These are phyloP conservation scores for Neoscytalidium dimidiatum DNA, from an alignment of 2,329 filamentous ascomycete genomes.

Conservation along the genomic window DNA sequence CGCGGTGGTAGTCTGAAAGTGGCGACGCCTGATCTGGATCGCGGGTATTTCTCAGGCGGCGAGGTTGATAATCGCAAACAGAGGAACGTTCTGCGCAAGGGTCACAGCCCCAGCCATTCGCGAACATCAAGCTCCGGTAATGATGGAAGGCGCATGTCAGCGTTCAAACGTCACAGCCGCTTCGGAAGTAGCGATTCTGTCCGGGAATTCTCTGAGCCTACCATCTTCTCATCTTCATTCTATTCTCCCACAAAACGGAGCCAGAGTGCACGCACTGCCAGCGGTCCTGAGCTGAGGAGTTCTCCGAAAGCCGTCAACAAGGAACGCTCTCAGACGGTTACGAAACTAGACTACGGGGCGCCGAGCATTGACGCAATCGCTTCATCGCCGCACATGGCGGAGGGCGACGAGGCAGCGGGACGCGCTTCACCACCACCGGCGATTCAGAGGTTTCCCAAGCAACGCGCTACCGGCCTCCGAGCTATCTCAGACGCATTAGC, in stretches of 20 bases:
- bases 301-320: constrained; percentile 13
- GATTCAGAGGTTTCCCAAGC: constrained; percentile 35
- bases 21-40: constrained; percentile 65
- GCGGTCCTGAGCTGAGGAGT: constrained; percentile 49
- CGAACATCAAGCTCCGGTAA: constrained; percentile 75
- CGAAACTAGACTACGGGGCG: constrained; percentile 56
- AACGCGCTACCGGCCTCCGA: constrained; percentile 68
- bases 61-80: constrained; percentile 72
- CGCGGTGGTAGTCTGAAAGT: constrained; percentile 34
- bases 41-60: constrained; percentile 90
- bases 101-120: constrained; percentile 65
- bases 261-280: constrained; percentile 41
- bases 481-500: constrained; percentile 77
- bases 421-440: constrained; percentile 48
- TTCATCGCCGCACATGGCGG: constrained; percentile 39
- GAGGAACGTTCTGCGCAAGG: constrained; percentile 74
- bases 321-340: constrained; percentile 53
- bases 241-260: constrained; percentile 34
- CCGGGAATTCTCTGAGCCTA: constrained; percentile 54
- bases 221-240: constrained; percentile 49
- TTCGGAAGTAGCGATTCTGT: constrained; percentile 78
- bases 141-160: constrained; percentile 58
- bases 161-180: constrained; percentile 72
- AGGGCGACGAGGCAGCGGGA: constrained; percentile 51
- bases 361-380: constrained; percentile 49